Evolutionary conservation across 2,329 filamentous ascomycete genomes (phyloP).

Genomic region (Exophiala aquamarina): DNA sequence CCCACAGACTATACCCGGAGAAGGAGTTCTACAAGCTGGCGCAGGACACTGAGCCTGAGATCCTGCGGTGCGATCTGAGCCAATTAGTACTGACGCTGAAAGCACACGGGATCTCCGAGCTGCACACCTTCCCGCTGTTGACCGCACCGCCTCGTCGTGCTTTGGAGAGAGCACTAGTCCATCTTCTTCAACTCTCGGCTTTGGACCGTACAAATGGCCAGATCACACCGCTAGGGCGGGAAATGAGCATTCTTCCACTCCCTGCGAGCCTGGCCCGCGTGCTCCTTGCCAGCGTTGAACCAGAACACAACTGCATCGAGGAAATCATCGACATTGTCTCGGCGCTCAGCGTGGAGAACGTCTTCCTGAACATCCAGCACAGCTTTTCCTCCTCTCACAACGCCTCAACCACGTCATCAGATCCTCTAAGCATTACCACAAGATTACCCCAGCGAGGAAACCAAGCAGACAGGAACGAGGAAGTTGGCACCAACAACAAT

Average conservation of each 20-base stretch:
- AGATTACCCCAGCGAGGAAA: background rate
- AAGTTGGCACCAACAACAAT: too few relatives aligned
- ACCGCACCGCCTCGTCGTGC: conserved; percentile 75
- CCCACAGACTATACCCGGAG: conserved; percentile 85
- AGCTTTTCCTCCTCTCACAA: background rate
- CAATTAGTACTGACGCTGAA: conserved; percentile 91
- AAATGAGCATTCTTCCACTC: conserved; percentile 81
- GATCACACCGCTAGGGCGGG: conserved; percentile 71
- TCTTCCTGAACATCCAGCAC: conserved; percentile 57
- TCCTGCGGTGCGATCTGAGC: conserved; percentile 83
- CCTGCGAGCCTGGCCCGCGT: conserved; percentile 79
- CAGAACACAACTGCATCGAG: conserved; percentile 69
- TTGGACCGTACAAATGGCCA: conserved; percentile 64
- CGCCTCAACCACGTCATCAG: background rate
- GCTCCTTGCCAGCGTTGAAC: conserved; percentile 72
- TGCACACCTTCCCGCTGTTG: conserved; percentile 80
- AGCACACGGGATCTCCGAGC: conserved; percentile 79
- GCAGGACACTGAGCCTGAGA: conserved; percentile 79
- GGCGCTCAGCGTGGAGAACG: conserved; percentile 63
- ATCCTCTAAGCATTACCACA: too few relatives aligned
- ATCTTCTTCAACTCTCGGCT: conserved; percentile 76
- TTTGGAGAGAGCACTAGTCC: conserved; percentile 77
- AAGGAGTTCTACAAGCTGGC: conserved; percentile 68
- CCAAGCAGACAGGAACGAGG: too few relatives aligned
- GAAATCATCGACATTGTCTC: conserved; percentile 84